A percentile compares a stretch with the other conserved stretches of the same genome.
Evolutionary conservation across 2,329 filamentous ascomycete genomes (phyloP).

Genomic region (Curvularia lunata): DNA sequence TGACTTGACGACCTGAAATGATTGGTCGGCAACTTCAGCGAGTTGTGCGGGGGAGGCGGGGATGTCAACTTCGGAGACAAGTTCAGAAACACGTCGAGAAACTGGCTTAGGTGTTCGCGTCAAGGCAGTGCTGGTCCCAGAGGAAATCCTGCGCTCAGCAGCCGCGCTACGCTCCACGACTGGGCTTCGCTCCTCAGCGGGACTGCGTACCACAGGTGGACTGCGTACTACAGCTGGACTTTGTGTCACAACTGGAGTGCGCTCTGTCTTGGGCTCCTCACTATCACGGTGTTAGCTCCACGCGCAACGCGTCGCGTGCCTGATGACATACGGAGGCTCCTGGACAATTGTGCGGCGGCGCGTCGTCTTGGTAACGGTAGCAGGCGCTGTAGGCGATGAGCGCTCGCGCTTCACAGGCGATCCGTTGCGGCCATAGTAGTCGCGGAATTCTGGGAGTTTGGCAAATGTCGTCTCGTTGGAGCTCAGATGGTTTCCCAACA

Average conservation of each 20-base stretch:
- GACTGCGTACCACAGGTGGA: background rate
- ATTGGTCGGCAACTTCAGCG: conserved; percentile 67
- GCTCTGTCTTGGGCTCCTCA: conserved; percentile 52
- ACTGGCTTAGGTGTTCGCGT: conserved; percentile 44
- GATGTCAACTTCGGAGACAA: conserved; percentile 61
- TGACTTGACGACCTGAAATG: conserved; percentile 72
- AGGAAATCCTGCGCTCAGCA: conserved; percentile 41
- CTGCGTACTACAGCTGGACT: background rate
- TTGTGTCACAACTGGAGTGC: conserved; percentile 20
- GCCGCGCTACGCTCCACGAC: conserved; percentile 21
- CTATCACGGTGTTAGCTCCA: conserved; percentile 39
- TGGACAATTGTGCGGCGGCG: conserved; percentile 47
- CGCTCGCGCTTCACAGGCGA: conserved; percentile 60
- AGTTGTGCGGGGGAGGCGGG: conserved; percentile 74
- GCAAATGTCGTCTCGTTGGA: conserved; percentile 71
- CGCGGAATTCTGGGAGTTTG: conserved; percentile 68
- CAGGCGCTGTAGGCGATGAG: conserved; percentile 43
- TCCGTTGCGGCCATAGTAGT: conserved; percentile 75
- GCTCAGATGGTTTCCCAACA: conserved; percentile 49
- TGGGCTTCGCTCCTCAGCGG: background rate
- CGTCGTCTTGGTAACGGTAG: conserved; percentile 41
- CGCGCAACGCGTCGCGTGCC: conserved; percentile 36
- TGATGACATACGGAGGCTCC: conserved; percentile 37
- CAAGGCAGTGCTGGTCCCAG: conserved; percentile 35
- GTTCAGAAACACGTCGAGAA: conserved; percentile 61